These are phyloP conservation scores for Macrophomina phaseolina DNA, from an alignment of 2,329 filamentous ascomycete genomes.

Conservation along the genomic window DNA sequence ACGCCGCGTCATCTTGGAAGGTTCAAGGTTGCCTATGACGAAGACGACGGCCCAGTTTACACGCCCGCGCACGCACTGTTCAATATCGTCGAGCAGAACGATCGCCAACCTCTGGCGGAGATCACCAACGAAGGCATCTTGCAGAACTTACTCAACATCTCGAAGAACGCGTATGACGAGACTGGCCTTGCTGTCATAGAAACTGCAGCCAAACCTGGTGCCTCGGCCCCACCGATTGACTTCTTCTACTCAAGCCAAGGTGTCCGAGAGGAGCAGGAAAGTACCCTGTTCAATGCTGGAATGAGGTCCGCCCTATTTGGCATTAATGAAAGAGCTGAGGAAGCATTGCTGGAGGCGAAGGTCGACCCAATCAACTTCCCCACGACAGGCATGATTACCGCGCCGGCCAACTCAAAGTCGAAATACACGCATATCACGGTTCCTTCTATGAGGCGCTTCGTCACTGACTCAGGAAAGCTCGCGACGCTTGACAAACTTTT, in stretches of 20 bases:
- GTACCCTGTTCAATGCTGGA: conserved; percentile 76
- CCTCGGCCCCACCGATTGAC: conserved; percentile 84
- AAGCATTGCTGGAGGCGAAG: conserved; percentile 74
- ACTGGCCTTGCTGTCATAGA: conserved; percentile 81
- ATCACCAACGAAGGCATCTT: conserved; percentile 76
- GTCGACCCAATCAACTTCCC: conserved; percentile 71
- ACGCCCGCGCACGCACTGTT: conserved; percentile 79
- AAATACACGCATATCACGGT: conserved; percentile 90
- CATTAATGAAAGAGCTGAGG: conserved; percentile 67
- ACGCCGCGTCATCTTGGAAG: conserved; percentile 65
- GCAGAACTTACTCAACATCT: conserved; percentile 78
- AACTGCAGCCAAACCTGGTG: conserved; percentile 77
- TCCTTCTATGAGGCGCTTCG: conserved; percentile 95
- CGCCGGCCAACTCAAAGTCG: conserved; percentile 79
- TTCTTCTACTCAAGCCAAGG: conserved; percentile 75
- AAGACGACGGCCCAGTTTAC: conserved; percentile 68
- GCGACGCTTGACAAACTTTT: conserved; percentile 88
- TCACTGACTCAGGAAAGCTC: conserved; percentile 96
- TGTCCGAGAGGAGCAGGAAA: conserved; percentile 68
- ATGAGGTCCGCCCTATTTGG: conserved; percentile 80
- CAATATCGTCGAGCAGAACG: conserved; percentile 74
- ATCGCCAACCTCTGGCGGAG: conserved; percentile 70
- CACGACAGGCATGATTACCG: conserved; percentile 69
- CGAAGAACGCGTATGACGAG: conserved; percentile 66
- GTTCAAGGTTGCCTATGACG: conserved; percentile 71